Conservation (phyloP, 257 asterid genomes). For the Jacaranda copaia region DNA sequence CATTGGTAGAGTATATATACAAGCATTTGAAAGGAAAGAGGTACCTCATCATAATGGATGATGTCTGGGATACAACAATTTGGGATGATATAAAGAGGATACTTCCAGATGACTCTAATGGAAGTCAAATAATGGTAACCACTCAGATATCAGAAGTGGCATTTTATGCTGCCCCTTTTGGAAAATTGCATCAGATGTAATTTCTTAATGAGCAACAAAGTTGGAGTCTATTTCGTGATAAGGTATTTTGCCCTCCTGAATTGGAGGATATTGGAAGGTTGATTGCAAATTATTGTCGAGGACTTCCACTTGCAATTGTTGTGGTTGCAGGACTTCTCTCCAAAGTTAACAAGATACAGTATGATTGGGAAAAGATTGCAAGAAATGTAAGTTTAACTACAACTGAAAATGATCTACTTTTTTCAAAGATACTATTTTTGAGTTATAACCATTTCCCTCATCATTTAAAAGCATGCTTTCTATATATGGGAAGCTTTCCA, state of each 20-base stretch:
- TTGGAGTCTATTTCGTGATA: slow-evolving; percentile 17
- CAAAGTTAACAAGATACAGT: too few relatives aligned
- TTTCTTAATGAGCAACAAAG: slow-evolving; percentile 9
- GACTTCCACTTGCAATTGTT: slow-evolving; percentile 23
- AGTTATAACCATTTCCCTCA: too few relatives aligned
- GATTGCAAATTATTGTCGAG: slow-evolving; percentile 16
- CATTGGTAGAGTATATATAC: neutral
- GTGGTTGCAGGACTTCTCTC: slow-evolving; percentile 17
- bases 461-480: neutral
- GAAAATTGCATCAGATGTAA: neutral
- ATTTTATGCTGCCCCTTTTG: neutral
- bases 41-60: neutral
- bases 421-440: too few relatives aligned
- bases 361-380: too few relatives aligned
- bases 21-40: neutral
- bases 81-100: too few relatives aligned
- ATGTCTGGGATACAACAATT: too few relatives aligned
- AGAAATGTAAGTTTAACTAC: too few relatives aligned
- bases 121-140: too few relatives aligned
- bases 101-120: too few relatives aligned
- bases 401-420: too few relatives aligned
- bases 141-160: neutral
- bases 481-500: slow-evolving; percentile 22
- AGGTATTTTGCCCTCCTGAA: slow-evolving; percentile 1
- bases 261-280: slow-evolving; percentile 1